Evolutionary conservation across 108 stramenopile species (phyloP).

Genomic region (Nannochloropsis salina): DNA sequence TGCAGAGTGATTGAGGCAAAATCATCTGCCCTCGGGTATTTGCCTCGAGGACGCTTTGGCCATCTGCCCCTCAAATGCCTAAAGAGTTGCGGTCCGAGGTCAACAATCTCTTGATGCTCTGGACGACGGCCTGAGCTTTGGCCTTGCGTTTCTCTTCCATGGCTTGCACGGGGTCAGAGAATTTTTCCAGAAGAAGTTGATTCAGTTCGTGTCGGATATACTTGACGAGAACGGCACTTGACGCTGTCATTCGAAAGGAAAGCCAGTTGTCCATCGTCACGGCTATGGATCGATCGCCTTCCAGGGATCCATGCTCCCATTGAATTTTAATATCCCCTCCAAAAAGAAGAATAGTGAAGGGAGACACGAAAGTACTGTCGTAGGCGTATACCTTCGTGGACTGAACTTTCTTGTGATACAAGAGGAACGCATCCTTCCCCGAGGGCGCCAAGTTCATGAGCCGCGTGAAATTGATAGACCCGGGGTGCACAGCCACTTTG

Average conservation of each 20-base stretch:
- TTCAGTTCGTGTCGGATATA: conserved; percentile 39
- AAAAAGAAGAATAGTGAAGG: conserved; percentile 2
- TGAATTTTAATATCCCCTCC: conserved; percentile 8
- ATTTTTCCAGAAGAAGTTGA: conserved; percentile 35
- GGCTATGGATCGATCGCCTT: not conserved
- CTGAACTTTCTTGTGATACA: conserved; percentile 5
- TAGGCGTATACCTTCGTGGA: not conserved
- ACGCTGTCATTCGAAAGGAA: conserved; percentile 36
- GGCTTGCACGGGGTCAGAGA: conserved; percentile 26
- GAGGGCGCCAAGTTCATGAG: not conserved
- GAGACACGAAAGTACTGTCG: not conserved
- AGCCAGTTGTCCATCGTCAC: conserved; percentile 34
- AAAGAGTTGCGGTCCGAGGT: not conserved
- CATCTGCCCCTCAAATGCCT: not conserved
- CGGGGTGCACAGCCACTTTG: conserved; percentile 16
- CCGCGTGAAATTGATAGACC: conserved; percentile 4
- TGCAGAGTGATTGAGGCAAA: too few species aligned
- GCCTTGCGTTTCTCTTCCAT: not conserved
- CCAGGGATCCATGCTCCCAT: conserved; percentile 17
- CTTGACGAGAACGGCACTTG: conserved; percentile 43
- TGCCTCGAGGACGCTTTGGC: not conserved
- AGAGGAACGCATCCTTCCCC: conserved; percentile 16
- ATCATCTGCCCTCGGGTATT: not conserved
- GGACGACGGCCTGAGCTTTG: not conserved
- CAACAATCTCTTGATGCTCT: not conserved